A percentile compares a stretch with the other conserved stretches of the same genome.
These are phyloP conservation scores for Populus hybrid DNA, from an alignment of 441 rosid genomes.

Conservation along the genomic window DNA sequence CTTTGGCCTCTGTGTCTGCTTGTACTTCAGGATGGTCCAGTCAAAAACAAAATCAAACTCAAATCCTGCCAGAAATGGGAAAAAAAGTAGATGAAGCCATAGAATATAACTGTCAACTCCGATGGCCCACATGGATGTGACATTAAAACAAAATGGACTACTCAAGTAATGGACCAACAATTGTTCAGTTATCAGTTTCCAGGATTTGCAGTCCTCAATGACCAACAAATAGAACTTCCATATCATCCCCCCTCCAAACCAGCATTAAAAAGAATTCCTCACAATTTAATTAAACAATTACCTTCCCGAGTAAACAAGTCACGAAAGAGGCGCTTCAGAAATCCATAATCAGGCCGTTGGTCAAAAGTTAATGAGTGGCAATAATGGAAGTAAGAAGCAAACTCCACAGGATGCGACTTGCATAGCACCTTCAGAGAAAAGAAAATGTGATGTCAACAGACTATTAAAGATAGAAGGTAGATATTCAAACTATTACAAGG, in stretches of 20 bases:
- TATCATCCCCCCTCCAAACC: not conserved
- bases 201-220: not conserved
- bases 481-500: not conserved
- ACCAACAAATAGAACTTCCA: not conserved
- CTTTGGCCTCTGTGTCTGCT: conserved; percentile 58
- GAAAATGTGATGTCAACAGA: not conserved
- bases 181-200: not conserved
- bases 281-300: conserved; percentile 14
- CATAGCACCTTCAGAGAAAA: conserved; percentile 58
- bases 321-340: conserved; percentile 80
- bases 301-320: conserved; percentile 80
- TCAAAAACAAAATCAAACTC: conserved; percentile 66
- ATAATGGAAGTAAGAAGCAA: conserved; percentile 87
- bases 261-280: not conserved
- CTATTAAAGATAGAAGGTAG: not conserved
- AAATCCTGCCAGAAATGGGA: conserved; percentile 35
- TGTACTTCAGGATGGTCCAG: conserved; percentile 84
- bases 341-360: conserved; percentile 89
- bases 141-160: not conserved
- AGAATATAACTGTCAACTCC: not conserved
- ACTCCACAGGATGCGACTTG: conserved; percentile 90
- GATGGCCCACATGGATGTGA: not conserved
- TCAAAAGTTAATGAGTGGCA: conserved; percentile 88
- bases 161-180: not conserved
- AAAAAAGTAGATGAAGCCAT: not conserved